phyloP scores from a whole-genome alignment of 2,329 filamentous ascomycete species.

The Phyllosticta citribraziliensis region DNA sequence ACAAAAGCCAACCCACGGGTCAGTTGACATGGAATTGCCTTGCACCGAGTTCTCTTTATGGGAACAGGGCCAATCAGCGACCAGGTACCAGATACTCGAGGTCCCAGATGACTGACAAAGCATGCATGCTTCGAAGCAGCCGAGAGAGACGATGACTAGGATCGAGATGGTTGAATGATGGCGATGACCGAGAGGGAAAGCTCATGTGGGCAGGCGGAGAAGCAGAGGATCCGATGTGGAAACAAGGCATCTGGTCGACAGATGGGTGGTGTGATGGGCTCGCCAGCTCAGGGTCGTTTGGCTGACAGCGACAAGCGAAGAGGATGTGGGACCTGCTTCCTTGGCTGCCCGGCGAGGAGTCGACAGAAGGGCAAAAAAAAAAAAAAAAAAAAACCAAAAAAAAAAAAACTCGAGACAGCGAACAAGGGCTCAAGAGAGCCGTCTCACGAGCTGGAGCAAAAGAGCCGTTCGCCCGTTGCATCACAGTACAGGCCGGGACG shows the following conservation, averaged over 20 bases:
- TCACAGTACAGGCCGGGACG: neutral
- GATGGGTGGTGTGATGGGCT: neutral
- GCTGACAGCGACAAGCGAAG: neutral
- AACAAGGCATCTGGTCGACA: neutral
- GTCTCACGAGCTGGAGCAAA: neutral
- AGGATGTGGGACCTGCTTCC: neutral
- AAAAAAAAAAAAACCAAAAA: no score
- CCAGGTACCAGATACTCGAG: neutral
- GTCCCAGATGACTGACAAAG: neutral
- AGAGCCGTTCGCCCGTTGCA: neutral
- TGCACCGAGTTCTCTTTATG: neutral
- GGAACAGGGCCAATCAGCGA: neutral
- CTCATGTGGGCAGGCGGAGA: neutral
- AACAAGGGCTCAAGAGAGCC: neutral
- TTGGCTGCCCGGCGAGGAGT: neutral
- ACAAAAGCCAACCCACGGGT: neutral
- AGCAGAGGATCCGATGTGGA: neutral
- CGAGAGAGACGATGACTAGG: neutral
- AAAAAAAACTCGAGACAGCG: neutral
- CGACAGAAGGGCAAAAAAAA: no score
- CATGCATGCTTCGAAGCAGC: neutral
- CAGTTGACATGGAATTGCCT: neutral
- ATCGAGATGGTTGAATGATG: neutral
- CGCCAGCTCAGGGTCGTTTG: neutral
- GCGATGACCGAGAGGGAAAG: neutral